phyloP scores from a whole-genome alignment of 2,329 filamentous ascomycete genomes.

The Ceratocystis destructans region DNA sequence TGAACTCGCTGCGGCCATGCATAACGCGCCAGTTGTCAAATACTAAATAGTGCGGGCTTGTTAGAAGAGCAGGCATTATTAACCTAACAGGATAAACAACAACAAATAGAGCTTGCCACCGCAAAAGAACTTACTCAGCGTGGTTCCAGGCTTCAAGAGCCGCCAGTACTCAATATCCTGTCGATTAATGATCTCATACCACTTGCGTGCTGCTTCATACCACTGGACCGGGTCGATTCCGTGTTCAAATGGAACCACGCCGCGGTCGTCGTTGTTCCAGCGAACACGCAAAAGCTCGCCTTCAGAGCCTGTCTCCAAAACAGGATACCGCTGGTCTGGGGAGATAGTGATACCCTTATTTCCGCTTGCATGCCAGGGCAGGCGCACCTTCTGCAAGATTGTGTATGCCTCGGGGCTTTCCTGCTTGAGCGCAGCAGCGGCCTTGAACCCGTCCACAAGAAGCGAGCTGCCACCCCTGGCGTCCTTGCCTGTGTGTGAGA shows the following conservation, averaged over 20 bases:
- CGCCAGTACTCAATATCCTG: slow-evolving; percentile 60
- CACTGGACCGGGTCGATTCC: slow-evolving; percentile 43
- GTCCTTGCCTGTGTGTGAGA: slow-evolving; percentile 42
- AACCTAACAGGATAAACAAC: slow-evolving; percentile 19
- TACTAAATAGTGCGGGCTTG: slow-evolving; percentile 35
- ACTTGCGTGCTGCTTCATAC: slow-evolving; percentile 70
- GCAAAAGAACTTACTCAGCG: slow-evolving; percentile 47
- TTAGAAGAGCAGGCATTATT: not conserved
- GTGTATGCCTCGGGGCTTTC: slow-evolving; percentile 44
- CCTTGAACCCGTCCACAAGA: slow-evolving; percentile 75
- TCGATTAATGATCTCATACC: slow-evolving; percentile 53
- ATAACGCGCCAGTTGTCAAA: slow-evolving; percentile 95
- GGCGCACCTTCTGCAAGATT: slow-evolving; percentile 39
- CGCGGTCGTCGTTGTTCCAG: slow-evolving; percentile 90
- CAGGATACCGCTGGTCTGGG: slow-evolving; percentile 55
- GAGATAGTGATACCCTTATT: slow-evolving; percentile 72
- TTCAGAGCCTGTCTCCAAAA: slow-evolving; percentile 40
- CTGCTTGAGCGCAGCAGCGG: slow-evolving; percentile 44
- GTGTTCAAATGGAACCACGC: slow-evolving; percentile 45
- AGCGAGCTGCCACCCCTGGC: slow-evolving; percentile 58
- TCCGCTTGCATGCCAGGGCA: slow-evolving; percentile 78
- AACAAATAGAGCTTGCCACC: not conserved
- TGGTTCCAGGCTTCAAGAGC: slow-evolving; percentile 63
- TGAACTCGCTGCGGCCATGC: slow-evolving; percentile 73
- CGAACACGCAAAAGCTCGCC: slow-evolving; percentile 46